Evolutionary conservation across 2,329 filamentous ascomycete species (phyloP).

Genomic region (Nemania sp.): DNA sequence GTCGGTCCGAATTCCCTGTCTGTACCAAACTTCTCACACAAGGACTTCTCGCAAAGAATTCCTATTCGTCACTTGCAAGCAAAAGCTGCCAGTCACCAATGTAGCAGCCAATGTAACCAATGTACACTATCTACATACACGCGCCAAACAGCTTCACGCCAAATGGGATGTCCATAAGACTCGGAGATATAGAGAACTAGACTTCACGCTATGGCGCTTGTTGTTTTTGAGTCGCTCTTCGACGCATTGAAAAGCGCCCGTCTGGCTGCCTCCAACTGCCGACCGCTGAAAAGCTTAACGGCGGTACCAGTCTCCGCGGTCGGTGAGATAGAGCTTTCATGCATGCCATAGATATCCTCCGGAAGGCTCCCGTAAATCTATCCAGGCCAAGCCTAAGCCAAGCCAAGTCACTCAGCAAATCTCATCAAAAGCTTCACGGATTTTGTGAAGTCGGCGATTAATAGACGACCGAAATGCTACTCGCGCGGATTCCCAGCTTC

Average conservation of each 20-base stretch:
- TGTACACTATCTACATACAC: slow-evolving; percentile 19
- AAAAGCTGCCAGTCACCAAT: slow-evolving; percentile 15
- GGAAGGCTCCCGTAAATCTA: slow-evolving; percentile 12
- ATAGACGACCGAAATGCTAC: slow-evolving; percentile 17
- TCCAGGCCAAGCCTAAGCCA: slow-evolving; percentile 15
- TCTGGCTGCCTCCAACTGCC: slow-evolving; percentile 29
- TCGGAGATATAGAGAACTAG: slow-evolving; percentile 19
- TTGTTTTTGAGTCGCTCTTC: slow-evolving; percentile 4
- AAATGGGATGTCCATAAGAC: slow-evolving; percentile 12
- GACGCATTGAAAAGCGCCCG: slow-evolving; percentile 1
- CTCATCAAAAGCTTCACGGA: slow-evolving; percentile 2
- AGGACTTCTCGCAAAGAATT: slow-evolving; percentile 31
- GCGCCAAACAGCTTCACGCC: slow-evolving; percentile 14
- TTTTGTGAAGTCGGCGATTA: slow-evolving; percentile 15
- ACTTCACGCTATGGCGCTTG: slow-evolving; percentile 14
- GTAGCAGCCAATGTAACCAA: slow-evolving; percentile 13
- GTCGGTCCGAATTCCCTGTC: slow-evolving; percentile 37
- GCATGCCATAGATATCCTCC: slow-evolving; percentile 12
- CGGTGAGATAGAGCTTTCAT: slow-evolving; percentile 17
- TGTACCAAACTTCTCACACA: slow-evolving; percentile 30
- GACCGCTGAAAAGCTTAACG: slow-evolving; percentile 24
- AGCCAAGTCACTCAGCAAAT: slow-evolving; percentile 12
- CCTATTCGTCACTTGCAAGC: slow-evolving; percentile 33
- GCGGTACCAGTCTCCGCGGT: slow-evolving; percentile 29
- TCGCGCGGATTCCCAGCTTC: slow-evolving; percentile 5